These are phyloP conservation scores for Phytophthora kernoviae DNA, from an alignment of 352 stramenopile species.

Conservation along the genomic window DNA sequence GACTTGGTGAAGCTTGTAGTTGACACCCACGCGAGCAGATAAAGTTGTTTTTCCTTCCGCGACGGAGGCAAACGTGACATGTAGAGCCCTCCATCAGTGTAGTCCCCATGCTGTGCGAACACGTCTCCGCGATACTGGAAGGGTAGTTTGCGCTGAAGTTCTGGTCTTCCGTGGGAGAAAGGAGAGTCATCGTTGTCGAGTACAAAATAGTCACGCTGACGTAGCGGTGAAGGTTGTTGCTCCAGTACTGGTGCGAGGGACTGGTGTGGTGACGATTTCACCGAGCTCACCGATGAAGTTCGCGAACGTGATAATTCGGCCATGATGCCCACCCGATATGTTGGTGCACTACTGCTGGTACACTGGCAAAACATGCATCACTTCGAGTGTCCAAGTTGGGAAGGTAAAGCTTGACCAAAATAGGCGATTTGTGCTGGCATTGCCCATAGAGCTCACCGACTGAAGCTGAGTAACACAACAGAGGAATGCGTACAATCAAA, in stretches of 20 bases:
- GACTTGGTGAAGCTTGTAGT: constrained; percentile 46
- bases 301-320: constrained; percentile 14
- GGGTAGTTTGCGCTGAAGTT: constrained; percentile 45
- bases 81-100: constrained; percentile 70
- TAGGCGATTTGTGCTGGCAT: too few relatives aligned
- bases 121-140: constrained; percentile 78
- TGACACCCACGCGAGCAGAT: constrained; percentile 26
- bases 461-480: too few relatives aligned
- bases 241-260: constrained; percentile 15
- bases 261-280: constrained; percentile 17
- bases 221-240: constrained; percentile 22
- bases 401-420: neutral
- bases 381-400: neutral
- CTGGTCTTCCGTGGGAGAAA: constrained; percentile 14
- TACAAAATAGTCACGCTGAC: constrained; percentile 37
- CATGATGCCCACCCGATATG: constrained; percentile 7
- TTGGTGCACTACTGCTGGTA: constrained; percentile 3
- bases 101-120: constrained; percentile 75
- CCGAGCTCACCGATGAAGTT: neutral
- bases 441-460: too few relatives aligned
- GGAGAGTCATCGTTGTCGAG: constrained; percentile 14
- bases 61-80: constrained; percentile 70
- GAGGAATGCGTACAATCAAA: too few relatives aligned
- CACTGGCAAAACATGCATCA: neutral
- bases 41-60: constrained; percentile 46